Percentiles rank a stretch among this genome's conserved stretches.
Conservation (phyloP, 2,329 filamentous ascomycete genomes). For the Dryadomyces quercus-mongolicae region DNA sequence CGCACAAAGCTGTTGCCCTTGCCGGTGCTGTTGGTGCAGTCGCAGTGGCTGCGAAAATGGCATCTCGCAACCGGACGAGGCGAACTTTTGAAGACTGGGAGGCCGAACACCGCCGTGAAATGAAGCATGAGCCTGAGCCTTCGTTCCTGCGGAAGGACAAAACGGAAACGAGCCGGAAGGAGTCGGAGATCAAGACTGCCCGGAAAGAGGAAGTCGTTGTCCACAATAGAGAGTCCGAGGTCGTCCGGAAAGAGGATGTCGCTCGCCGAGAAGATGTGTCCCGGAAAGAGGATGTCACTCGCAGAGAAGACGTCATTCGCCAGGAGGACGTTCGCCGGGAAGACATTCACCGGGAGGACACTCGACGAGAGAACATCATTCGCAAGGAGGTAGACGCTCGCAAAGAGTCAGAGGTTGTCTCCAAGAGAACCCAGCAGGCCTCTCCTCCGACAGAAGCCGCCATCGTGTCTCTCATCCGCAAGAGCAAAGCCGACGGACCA, state of each 20-base stretch:
- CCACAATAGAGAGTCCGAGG: not conserved
- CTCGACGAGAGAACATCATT: no score
- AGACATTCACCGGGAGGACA: no score
- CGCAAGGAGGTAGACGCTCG: no score
- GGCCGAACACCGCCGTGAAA: not conserved
- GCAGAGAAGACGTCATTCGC: no score
- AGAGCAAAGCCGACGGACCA: not conserved
- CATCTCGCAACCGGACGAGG: not conserved
- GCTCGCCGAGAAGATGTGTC: no score
- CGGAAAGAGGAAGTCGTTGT: not conserved
- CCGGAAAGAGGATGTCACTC: not conserved
- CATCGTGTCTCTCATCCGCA: not conserved
- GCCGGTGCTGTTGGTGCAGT: not conserved
- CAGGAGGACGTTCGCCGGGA: no score
- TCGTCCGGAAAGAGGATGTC: not conserved
- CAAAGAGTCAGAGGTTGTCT: no score
- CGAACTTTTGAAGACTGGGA: not conserved
- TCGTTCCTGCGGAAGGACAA: not conserved
- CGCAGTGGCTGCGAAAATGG: not conserved
- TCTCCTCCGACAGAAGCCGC: not conserved
- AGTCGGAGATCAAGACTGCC: not conserved
- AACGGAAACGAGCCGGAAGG: not conserved
- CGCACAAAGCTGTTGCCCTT: not conserved
- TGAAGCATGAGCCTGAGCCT: not conserved
- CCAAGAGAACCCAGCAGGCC: not conserved